Base-by-base conservation (phyloP, 305 asterid species). In the Plantago coronopus region DNA sequence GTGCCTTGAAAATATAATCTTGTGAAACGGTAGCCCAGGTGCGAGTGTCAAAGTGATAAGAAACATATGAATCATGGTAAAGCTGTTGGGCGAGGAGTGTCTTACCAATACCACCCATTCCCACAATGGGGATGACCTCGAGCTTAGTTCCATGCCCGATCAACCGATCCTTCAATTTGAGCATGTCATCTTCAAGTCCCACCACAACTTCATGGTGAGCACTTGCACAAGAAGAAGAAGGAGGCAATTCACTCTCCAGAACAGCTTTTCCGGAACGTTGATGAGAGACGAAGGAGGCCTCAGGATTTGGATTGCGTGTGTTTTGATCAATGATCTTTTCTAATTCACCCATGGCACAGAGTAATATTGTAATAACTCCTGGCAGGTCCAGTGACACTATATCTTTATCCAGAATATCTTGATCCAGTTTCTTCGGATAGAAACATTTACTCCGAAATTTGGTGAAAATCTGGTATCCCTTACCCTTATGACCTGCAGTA, bases 11-110 rank as follows among this genome's bases (percentile, higher is more conserved):
- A 2, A 20, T 50, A 55, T 72, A 37, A 11, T 62, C 40, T 57
- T 57, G 67, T 47, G 53, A 47, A n/a, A 47, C 21, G 17, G 53
- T 47, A 17, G 53, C 53, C 53, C 53, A 47, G 10, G 53, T 20
- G 21, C 13, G 12, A 47, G 22, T 5, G 21, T 47, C 53, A 47
- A 47, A 47, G 53, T 47, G 22, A 20, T 18, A 47, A 47, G 13
- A n/a, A 47, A 47, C 21, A 8, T 10, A 17, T 47, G 53, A 20
- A 47, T 47, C 13, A n/a, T n/a, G 21, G 15, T 17, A 47, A 17
- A 47, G 18, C 12, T 47, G 19, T 47, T 47, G 53, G 11, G 53
- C 53, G 17, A 47, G 53, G 17, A 13, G 17, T 5, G 53, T 47
- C 9, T 47, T 47, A 47, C 53, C 53, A 17, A 47, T 47, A 14